phyloP scores from a whole-genome alignment of 148 eudicot genomes.

The Camellia lanceoleosa region DNA sequence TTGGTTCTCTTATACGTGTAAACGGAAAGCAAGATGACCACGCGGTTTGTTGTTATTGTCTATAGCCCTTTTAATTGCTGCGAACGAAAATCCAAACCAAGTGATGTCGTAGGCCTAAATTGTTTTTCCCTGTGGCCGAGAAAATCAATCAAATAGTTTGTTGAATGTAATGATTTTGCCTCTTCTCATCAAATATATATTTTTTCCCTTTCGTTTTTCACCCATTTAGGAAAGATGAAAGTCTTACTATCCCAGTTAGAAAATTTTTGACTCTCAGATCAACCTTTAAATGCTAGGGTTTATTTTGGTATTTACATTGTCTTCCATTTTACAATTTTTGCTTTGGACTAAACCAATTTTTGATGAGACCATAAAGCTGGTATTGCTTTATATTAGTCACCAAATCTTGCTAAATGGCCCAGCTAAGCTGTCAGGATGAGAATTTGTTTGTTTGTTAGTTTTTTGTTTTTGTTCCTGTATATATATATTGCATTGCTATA shows the following conservation, averaged over 20 bases:
- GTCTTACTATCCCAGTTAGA: not conserved
- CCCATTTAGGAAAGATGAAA: not conserved
- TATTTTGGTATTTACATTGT: too few relatives aligned
- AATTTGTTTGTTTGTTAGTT: too few relatives aligned
- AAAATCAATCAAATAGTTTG: not conserved
- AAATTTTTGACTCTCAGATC: not conserved
- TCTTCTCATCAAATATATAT: not conserved
- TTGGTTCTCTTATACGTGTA: conserved; percentile 12
- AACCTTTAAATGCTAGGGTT: not conserved
- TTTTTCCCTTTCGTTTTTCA: not conserved
- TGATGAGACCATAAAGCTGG: too few relatives aligned
- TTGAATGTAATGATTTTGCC: conserved; percentile 21
- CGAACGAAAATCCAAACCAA: not conserved
- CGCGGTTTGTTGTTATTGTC: conserved; percentile 8
- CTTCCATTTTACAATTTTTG: too few relatives aligned
- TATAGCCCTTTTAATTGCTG: conserved; percentile 9
- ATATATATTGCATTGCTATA: too few relatives aligned
- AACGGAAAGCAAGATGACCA: conserved; percentile 5
- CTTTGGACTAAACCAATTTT: too few relatives aligned
- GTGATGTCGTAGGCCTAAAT: conserved; percentile 5
- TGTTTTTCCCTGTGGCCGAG: conserved; percentile 3
- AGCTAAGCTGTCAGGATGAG: too few relatives aligned
- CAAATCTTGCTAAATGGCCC: too few relatives aligned
- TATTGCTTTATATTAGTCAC: too few relatives aligned
- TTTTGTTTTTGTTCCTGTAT: too few relatives aligned